These are phyloP conservation scores for Ustilago curta DNA, from an alignment of 1,284 basidiomycete genomes.

Conservation along the genomic window DNA sequence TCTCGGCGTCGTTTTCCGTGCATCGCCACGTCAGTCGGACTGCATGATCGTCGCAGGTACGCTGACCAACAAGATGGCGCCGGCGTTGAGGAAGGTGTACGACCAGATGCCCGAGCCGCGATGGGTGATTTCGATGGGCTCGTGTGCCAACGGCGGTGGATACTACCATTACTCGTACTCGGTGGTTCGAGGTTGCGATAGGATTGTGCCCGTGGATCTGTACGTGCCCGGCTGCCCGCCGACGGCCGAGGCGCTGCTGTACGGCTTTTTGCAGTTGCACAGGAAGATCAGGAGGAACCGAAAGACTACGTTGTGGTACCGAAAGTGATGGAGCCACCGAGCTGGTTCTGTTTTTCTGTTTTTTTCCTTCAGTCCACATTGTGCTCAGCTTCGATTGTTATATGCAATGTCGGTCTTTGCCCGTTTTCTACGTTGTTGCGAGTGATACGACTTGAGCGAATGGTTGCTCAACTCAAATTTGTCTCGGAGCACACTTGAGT, in stretches of 20 bases:
- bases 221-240: constrained; percentile 84
- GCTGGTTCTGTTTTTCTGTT: neutral
- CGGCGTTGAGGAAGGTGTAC: constrained; percentile 70
- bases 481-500: neutral
- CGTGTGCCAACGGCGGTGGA: constrained; percentile 97
- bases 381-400: neutral
- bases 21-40: constrained; percentile 95
- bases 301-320: constrained; percentile 88
- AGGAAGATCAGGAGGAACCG: constrained; percentile 94
- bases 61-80: constrained; percentile 99
- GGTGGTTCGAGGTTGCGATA: constrained; percentile 98
- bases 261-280: constrained; percentile 82
- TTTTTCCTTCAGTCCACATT: neutral
- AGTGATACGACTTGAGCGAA: neutral
- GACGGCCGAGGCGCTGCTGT: constrained; percentile 85
- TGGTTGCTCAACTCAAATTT: neutral
- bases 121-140: constrained; percentile 99
- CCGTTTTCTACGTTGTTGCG: neutral
- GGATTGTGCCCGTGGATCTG: constrained; percentile 97
- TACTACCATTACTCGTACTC: constrained; percentile 97
- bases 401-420: constrained; percentile 3
- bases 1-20: constrained; percentile 97
- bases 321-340: constrained; percentile 50
- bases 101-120: constrained; percentile 69
- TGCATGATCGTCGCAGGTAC: constrained; percentile 99